Percentiles rank a stretch among this genome's conserved stretches.
Conservation (phyloP, 1,284 basidiomycete species). For the Irpex lacteus region DNA sequence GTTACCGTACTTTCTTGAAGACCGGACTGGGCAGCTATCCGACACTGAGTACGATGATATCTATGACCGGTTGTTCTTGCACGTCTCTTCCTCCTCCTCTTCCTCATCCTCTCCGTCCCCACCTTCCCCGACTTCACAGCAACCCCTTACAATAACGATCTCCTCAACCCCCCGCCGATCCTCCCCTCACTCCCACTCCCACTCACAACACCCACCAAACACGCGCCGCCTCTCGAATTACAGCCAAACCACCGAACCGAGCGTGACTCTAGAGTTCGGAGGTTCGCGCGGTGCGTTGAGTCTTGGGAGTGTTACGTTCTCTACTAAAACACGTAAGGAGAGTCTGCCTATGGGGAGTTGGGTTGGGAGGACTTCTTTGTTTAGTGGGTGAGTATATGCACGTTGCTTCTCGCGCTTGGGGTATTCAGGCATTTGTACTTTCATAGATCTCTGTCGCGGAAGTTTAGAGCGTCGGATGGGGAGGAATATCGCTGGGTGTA, state of each 20-base stretch:
- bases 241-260: conserved; percentile 39
- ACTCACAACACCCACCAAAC: background rate
- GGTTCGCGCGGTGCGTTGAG: conserved; percentile 38
- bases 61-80: conserved; percentile 70
- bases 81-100: conserved; percentile 35
- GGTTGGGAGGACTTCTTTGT: conserved; percentile 56
- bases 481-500: conserved; percentile 65
- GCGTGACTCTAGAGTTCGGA: conserved; percentile 53
- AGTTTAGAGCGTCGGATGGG: conserved; percentile 64
- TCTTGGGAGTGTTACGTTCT: conserved; percentile 56
- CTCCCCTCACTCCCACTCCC: conserved; percentile 46
- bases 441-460: conserved; percentile 55
- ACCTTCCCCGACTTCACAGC: too few species aligned
- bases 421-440: background rate
- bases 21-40: conserved; percentile 58
- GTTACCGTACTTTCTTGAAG: conserved; percentile 61
- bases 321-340: conserved; percentile 19
- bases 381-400: conserved; percentile 50
- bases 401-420: conserved; percentile 8
- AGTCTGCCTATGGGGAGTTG: conserved; percentile 55
- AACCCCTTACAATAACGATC: conserved; percentile 31
- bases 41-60: conserved; percentile 69
- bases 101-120: background rate
- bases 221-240: conserved; percentile 34
- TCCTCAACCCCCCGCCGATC: conserved; percentile 66